Percentiles rank a stretch among this genome's conserved stretches.
phyloP scores from a whole-genome alignment of 345 rosid species.

The Erodium maritimum region DNA sequence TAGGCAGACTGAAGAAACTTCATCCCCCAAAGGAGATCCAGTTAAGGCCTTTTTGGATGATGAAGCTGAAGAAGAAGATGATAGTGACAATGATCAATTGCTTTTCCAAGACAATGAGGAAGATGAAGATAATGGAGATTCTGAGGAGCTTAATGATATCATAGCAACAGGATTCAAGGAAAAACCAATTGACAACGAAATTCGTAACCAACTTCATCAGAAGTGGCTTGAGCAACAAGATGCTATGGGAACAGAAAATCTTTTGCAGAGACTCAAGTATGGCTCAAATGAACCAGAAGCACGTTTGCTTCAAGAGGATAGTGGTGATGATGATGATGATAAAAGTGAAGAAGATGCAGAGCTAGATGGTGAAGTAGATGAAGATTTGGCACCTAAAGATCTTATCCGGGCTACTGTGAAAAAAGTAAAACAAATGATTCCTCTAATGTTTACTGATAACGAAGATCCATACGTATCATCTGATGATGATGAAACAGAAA shows the following conservation, averaged over 20 bases:
- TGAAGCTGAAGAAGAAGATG: conserved; percentile 91
- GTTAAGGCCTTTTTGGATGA: conserved; percentile 80
- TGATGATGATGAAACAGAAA: conserved; percentile 79
- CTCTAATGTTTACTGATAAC: conserved; percentile 74
- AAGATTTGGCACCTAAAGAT: conserved; percentile 33
- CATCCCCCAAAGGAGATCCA: conserved; percentile 51
- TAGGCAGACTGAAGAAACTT: conserved; percentile 21
- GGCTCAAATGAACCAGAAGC: conserved; percentile 33
- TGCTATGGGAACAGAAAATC: conserved; percentile 70
- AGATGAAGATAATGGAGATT: conserved; percentile 54
- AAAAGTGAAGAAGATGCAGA: conserved; percentile 31
- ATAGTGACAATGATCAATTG: conserved; percentile 70
- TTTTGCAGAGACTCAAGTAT: conserved; percentile 59
- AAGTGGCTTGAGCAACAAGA: conserved; percentile 87
- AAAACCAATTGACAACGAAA: conserved; percentile 55
- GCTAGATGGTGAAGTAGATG: conserved; percentile 28
- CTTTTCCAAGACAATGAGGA: conserved; percentile 61
- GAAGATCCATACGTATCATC: conserved; percentile 72
- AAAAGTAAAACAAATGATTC: conserved; percentile 80
- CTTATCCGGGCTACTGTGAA: conserved; percentile 42
- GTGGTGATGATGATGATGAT: conserved; percentile 28
- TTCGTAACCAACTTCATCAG: conserved; percentile 83
- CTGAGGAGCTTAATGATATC: conserved; percentile 59
- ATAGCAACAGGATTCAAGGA: conserved; percentile 65
- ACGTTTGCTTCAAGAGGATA: conserved; percentile 34